Base-by-base conservation (phyloP, 1,284 basidiomycete genomes). In the Ganoderma multipileum region DNA sequence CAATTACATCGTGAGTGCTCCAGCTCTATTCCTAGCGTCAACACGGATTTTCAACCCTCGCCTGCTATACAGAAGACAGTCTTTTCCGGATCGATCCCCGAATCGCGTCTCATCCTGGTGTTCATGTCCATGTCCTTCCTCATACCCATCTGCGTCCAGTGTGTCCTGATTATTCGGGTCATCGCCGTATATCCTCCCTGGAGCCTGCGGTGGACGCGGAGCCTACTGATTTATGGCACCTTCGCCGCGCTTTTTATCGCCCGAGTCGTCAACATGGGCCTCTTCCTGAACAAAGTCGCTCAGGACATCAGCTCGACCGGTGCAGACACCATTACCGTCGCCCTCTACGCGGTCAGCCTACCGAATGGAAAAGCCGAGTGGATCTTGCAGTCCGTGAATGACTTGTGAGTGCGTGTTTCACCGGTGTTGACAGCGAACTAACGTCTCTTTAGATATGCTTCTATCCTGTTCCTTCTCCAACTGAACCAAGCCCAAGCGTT, bases 341-440 rank as follows among this genome's bases (percentile, higher is more conserved):
- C 23, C 0, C 14, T 23, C n/a, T 44, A 30, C 4, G 33, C 30
- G 61, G 65, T 36, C 60, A 33, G 20, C 20, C n/a, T 14, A 5
- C 63, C 39, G 3, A 54, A 61, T 58, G 39, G 47, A 44, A 76
- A 72, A 58, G 64, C 75, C 14, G 77, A 77, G 52, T 79, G 76
- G 76, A 74, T 75, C 47, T 54, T 77, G 12, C 77, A 79, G 65
- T 62, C 78, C 4, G 72, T 76, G 39, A 76, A 78, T 58, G 72
- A 78, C 60, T 55, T 70, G 75, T 77, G 65, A 26, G 70, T 66
- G 9, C 4, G 12, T 47, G 12, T 5, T 5, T 12, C 12, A n/a
- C 20, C 1, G n/a, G 5, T 7, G 23, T 28, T 28, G 23, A 16
- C 41, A 8, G 18, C 1, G n/a, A n/a, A n/a, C 44, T 47, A n/a